Percentiles rank a stretch among this genome's conserved stretches.
phyloP scores from a whole-genome alignment of 331 rosid genomes.

The Malus hybrid region DNA sequence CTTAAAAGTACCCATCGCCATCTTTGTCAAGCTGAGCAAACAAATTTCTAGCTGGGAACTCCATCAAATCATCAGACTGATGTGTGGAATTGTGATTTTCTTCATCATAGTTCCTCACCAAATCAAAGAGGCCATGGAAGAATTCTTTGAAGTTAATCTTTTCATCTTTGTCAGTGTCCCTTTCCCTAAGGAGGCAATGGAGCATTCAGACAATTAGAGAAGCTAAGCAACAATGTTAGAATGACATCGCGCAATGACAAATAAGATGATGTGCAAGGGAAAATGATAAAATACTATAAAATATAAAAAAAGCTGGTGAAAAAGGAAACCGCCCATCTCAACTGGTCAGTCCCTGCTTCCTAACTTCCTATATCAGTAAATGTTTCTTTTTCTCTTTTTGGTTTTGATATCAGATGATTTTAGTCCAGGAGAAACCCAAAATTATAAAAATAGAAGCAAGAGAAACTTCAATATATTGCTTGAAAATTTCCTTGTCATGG shows the following conservation, averaged over 20 bases:
- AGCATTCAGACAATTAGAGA: constrained; percentile 22
- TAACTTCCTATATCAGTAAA: background rate
- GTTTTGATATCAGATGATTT: background rate
- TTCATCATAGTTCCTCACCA: constrained; percentile 84
- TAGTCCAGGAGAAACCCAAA: background rate
- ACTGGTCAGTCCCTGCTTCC: too few species aligned
- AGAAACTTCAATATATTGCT: background rate
- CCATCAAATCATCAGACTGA: constrained; percentile 46
- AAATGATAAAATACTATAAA: background rate
- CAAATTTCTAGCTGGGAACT: constrained; percentile 68
- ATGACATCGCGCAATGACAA: background rate
- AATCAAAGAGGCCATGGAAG: constrained; percentile 95
- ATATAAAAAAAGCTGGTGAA: background rate
- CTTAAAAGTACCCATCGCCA: constrained; percentile 70
- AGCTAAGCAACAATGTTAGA: constrained; percentile 1
- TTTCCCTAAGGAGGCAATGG: constrained; percentile 48
- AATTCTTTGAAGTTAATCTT: constrained; percentile 88
- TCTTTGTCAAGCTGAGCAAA: constrained; percentile 84
- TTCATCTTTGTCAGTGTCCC: constrained; percentile 85
- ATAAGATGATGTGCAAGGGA: background rate
- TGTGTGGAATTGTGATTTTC: constrained; percentile 60
- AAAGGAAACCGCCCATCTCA: too few species aligned
- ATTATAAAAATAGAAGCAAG: background rate
- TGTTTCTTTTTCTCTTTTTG: background rate
- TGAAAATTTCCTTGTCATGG: background rate